These are phyloP conservation scores for Tolypocladium paradoxum DNA, from an alignment of 2,329 filamentous ascomycete genomes.

Conservation along the genomic window DNA sequence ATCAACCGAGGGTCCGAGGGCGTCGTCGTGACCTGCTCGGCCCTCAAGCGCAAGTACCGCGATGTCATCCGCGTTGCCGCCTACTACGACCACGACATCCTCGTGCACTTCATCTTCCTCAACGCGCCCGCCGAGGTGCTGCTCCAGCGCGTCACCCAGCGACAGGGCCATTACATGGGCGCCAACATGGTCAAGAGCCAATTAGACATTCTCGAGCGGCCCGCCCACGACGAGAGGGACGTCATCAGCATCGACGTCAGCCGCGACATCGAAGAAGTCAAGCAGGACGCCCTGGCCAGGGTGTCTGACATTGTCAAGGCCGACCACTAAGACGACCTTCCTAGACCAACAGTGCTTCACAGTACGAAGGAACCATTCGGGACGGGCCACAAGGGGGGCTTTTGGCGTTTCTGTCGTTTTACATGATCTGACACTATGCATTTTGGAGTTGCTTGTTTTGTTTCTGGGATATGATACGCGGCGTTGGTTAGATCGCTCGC, in stretches of 20 bases:
- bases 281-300: constrained; percentile 45
- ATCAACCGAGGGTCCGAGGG: constrained; percentile 50
- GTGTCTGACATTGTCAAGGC: constrained; percentile 41
- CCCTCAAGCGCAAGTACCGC: constrained; percentile 92
- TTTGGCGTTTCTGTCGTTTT: not conserved
- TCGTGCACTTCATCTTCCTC: constrained; percentile 88
- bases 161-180: constrained; percentile 90
- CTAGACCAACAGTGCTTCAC: not conserved
- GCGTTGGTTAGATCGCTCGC: not conserved
- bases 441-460: not conserved
- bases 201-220: constrained; percentile 77
- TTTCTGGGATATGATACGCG: not conserved
- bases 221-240: constrained; percentile 58
- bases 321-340: constrained; percentile 5
- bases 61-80: constrained; percentile 78
- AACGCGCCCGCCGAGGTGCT: constrained; percentile 66
- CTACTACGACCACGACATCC: constrained; percentile 62
- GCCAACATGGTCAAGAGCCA: constrained; percentile 92
- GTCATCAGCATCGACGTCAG: constrained; percentile 62
- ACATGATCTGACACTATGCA: not conserved
- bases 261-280: constrained; percentile 46
- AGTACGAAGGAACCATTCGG: not conserved
- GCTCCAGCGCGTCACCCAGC: constrained; percentile 59
- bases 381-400: not conserved
- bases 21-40: constrained; percentile 94